Base-by-base conservation (phyloP, 202 grass and related monocot genomes). In the Tripidium arundinaceum region DNA sequence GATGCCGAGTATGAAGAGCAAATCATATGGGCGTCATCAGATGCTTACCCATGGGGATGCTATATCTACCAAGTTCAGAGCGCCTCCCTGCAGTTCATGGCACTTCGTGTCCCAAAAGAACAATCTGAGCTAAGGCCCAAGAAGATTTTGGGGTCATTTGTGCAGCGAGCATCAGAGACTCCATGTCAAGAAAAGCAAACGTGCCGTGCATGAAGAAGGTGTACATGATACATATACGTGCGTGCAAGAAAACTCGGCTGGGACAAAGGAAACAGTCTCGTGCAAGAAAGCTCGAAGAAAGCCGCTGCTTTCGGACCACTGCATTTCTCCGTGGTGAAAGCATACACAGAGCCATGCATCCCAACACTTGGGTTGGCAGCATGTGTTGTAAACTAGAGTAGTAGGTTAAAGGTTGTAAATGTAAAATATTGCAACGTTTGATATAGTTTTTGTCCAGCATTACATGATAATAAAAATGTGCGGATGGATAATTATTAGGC, bases 21-120 rank as follows among this genome's bases (percentile, higher is more conserved):
- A 81, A 81, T 84, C 8, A 69, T 95, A 85, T 98, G 95, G 92
- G 36, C 84, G 10, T 83, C 92, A 46, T 85, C 87, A 22, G 95
- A 95, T 81, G 82, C 90, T 62, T 98, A 93, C 43, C 95, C 95
- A 37, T 98, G 92, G 95, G 87, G 88, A 65, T 98, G 95, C 65
- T 95, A 93, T 72, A 54, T 98, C n/a, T 98, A 98, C 76, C 95
- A 95, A 83, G 82, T 98, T 72, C 83, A 78, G 82, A 93, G 92
- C 61, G 49, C 46, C 63, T 91, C 96, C 19, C 60, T 93, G 55
- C 92, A 93, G 66, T 98, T 98, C 65, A 83, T 98, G 75, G 88
- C 92, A 25, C 72, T 98, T 26, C 86, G 95, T 64, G 81, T 77
- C 62, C 87, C 74, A 67, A 98, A 93, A 80, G 96, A 98, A 72